A percentile compares a stretch with the other conserved stretches of the same genome.
phyloP scores from a whole-genome alignment of 306 rosid species.

The Dryas drummondii region DNA sequence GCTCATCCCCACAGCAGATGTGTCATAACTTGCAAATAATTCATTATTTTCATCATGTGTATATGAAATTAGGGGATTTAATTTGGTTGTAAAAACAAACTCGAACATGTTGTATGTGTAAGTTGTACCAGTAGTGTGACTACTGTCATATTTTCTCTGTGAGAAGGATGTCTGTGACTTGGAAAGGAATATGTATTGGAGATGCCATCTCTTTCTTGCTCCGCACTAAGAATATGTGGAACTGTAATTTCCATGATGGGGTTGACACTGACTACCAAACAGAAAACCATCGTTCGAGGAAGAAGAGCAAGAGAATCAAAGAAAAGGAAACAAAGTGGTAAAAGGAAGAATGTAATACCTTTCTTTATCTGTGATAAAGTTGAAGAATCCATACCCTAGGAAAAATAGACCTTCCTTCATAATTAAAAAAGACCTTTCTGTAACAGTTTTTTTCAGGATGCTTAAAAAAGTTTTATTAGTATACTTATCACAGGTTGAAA shows the following conservation, averaged over 20 bases:
- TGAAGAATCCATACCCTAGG: conserved; percentile 51
- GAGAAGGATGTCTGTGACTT: background rate
- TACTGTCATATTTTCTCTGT: background rate
- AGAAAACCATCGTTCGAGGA: conserved; percentile 34
- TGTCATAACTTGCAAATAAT: too few relatives aligned
- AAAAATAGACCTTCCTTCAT: conserved; percentile 41
- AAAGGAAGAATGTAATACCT: conserved; percentile 70
- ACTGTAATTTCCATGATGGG: conserved; percentile 11
- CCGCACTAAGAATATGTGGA: conserved; percentile 1
- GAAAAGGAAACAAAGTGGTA: conserved; percentile 22
- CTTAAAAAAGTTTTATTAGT: background rate
- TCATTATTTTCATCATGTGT: too few relatives aligned
- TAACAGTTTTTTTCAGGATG: background rate
- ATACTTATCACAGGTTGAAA: background rate
- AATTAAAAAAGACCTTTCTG: background rate
- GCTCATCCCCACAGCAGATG: background rate
- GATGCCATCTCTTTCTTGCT: conserved; percentile 20
- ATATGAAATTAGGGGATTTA: background rate
- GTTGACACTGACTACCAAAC: conserved; percentile 38
- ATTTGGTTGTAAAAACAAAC: too few relatives aligned
- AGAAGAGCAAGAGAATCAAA: conserved; percentile 47
- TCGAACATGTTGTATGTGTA: background rate
- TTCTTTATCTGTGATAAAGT: conserved; percentile 59
- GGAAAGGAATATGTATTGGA: conserved; percentile 14
- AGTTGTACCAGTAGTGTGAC: background rate